Evolutionary conservation across 805 yeast genomes (phyloP).

Genomic region (Phaffomyces thermotolerans): DNA sequence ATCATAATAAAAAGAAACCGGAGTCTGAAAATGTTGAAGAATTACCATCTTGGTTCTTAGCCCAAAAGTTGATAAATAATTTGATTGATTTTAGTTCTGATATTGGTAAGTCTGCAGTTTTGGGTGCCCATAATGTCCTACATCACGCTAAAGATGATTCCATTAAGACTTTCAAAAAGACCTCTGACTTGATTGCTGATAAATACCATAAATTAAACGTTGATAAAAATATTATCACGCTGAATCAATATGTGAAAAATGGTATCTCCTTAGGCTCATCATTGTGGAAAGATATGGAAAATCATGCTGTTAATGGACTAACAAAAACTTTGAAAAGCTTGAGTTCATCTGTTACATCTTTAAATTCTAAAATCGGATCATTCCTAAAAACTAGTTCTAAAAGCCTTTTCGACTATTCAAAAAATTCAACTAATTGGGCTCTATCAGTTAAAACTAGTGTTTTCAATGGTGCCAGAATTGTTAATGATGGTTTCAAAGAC

Average conservation of each 20-base stretch:
- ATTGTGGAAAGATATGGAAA: neutral
- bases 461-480: too few species aligned
- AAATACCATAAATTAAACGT: too few species aligned
- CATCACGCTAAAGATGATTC: neutral
- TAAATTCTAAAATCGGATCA: neutral
- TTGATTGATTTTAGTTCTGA: constrained; percentile 4
- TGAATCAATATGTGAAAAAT: neutral
- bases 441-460: too few species aligned
- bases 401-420: too few species aligned
- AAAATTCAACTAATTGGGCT: too few species aligned
- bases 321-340: neutral
- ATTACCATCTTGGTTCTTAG: constrained; percentile 12
- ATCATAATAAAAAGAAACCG: neutral
- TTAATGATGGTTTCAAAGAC: too few species aligned
- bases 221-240: neutral
- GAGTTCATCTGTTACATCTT: neutral
- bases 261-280: neutral
- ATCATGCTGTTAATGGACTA: neutral
- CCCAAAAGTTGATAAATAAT: constrained; percentile 6
- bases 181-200: neutral
- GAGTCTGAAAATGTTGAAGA: neutral
- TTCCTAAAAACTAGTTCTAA: too few species aligned
- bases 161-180: neutral
- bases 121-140: neutral
- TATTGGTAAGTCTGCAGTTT: neutral